Conservation (phyloP, 2,329 filamentous ascomycete genomes). For the Xylaria sp. region DNA sequence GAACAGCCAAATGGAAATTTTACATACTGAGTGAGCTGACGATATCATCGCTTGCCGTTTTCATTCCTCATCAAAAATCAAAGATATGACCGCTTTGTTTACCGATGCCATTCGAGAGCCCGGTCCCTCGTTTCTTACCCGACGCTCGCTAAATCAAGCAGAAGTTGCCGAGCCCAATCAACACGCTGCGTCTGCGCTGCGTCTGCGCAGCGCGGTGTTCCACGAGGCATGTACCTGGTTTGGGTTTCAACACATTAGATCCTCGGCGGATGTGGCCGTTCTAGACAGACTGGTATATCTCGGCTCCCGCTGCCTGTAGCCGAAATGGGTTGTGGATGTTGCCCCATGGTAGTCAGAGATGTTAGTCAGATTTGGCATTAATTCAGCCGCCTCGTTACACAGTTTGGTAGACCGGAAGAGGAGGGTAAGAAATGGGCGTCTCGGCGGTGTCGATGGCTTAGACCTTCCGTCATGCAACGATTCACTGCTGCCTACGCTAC, state of each 20-base stretch:
- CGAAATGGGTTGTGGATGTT: conserved; percentile 12
- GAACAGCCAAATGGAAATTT: neutral
- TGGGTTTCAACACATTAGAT: conserved; percentile 4
- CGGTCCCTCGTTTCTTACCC: conserved; percentile 5
- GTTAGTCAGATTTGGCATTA: conserved; percentile 11
- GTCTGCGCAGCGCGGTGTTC: conserved; percentile 3
- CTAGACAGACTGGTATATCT: conserved; percentile 9
- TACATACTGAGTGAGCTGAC: neutral
- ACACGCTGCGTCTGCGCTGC: neutral
- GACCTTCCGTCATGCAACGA: conserved; percentile 8
- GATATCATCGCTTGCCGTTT: neutral
- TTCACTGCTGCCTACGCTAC: conserved; percentile 30
- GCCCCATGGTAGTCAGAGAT: neutral
- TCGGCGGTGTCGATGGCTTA: conserved; percentile 6
- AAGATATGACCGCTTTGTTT: neutral
- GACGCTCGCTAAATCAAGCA: neutral
- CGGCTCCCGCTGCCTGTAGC: conserved; percentile 18
- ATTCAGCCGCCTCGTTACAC: conserved; percentile 26
- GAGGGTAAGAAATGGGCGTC: conserved; percentile 10
- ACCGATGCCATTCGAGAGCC: conserved; percentile 1
- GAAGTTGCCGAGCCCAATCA: neutral
- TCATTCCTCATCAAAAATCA: conserved; percentile 1
- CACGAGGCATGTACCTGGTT: neutral
- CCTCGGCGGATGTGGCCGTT: conserved; percentile 11
- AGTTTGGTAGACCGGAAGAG: neutral